Percentiles rank a stretch among this genome's conserved stretches.
Evolutionary conservation across 164 flowering plant genomes (phyloP).

Genomic region (Euptelea pleiosperma): DNA sequence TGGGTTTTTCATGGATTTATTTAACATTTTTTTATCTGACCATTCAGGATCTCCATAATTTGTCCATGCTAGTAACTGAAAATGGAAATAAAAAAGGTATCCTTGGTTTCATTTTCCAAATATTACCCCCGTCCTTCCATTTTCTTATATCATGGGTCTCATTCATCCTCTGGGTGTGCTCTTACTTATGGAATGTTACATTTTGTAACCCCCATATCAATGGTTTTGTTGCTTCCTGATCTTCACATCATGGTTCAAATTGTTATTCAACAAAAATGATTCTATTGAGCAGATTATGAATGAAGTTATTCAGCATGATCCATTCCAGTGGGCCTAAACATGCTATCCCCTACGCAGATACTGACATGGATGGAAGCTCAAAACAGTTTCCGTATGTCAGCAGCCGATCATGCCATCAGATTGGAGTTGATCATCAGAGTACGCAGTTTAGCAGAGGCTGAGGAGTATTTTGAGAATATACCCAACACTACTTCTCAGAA

Average conservation of each 20-base stretch:
- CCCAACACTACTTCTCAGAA: constrained; percentile 28
- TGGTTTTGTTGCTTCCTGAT: not conserved
- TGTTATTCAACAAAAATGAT: not conserved
- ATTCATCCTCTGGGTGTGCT: not conserved
- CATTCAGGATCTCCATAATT: not conserved
- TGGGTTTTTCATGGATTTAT: not conserved
- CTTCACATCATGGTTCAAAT: not conserved
- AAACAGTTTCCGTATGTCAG: constrained; percentile 25
- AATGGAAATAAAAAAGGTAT: not conserved
- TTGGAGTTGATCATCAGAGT: constrained; percentile 43
- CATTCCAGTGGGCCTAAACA: constrained; percentile 1
- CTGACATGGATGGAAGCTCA: constrained; percentile 26
- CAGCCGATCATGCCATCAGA: constrained; percentile 38
- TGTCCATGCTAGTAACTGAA: not conserved
- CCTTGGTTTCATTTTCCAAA: not conserved
- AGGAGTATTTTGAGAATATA: constrained; percentile 40
- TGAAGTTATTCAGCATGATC: constrained; percentile 1
- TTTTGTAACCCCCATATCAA: not conserved
- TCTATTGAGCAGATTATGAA: not conserved
- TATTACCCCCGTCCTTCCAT: too few species aligned
- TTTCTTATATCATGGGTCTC: not conserved
- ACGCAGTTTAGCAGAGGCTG: constrained; percentile 33
- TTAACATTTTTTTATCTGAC: not conserved
- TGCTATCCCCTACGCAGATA: constrained; percentile 25
- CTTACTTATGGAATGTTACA: not conserved